Conservation (phyloP, 768 basidiomycete genomes). For the Paxillus ammoniavirescens region DNA sequence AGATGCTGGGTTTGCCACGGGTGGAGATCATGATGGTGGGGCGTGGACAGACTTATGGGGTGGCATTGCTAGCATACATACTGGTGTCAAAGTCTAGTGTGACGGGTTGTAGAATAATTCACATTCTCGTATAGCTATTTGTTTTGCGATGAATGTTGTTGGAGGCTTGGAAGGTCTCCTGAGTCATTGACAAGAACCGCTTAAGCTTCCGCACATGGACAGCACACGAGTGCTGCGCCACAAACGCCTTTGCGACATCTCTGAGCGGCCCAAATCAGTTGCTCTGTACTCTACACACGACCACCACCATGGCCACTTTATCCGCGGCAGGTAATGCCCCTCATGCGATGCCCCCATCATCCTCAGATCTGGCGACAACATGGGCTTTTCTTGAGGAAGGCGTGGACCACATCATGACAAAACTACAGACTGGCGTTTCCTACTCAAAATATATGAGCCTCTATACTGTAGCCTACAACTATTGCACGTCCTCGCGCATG, state of each 20-base stretch:
- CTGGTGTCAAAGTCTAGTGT: constrained; percentile 70
- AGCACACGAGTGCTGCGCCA: constrained; percentile 24
- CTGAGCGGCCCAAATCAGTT: constrained; percentile 8
- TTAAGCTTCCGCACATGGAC: neutral
- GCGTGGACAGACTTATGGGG: constrained; percentile 87
- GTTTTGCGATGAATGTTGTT: neutral
- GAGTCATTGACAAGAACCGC: neutral
- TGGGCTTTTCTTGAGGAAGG: constrained; percentile 86
- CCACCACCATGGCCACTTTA: constrained; percentile 32
- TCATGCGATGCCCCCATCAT: constrained; percentile 61
- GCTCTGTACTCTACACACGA: constrained; percentile 22
- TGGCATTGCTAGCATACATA: constrained; percentile 85
- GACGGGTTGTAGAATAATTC: neutral
- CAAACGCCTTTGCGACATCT: constrained; percentile 24
- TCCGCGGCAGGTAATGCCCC: constrained; percentile 29
- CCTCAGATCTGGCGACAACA: constrained; percentile 75
- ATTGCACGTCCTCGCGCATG: constrained; percentile 90
- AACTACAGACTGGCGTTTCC: constrained; percentile 83
- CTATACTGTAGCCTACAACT: constrained; percentile 97
- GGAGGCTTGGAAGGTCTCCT: neutral
- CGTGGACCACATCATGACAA: constrained; percentile 91
- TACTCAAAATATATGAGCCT: constrained; percentile 86
- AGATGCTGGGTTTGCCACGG: constrained; percentile 79
- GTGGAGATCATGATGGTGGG: constrained; percentile 71
- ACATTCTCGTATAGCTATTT: neutral